phyloP scores from a whole-genome alignment of 331 rosid species.

The Telfairia occidentalis region DNA sequence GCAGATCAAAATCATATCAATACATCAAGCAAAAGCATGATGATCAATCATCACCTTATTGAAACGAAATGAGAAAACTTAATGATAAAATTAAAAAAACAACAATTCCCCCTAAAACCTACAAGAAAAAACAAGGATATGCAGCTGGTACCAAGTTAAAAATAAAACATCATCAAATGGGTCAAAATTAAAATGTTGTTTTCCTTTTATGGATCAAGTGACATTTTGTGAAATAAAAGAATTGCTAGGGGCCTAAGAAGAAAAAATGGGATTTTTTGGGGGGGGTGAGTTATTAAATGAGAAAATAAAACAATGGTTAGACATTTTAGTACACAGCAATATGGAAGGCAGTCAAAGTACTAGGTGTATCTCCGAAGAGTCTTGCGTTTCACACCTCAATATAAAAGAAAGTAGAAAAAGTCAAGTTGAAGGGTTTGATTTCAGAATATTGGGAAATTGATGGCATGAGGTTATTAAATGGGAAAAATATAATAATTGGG shows the following conservation, averaged over 20 bases:
- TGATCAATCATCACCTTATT: slow-evolving; percentile 44
- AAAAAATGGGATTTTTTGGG: background rate
- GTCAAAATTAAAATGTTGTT: background rate
- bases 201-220: background rate
- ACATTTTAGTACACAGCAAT: slow-evolving; percentile 21
- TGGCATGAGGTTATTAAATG: too few species aligned
- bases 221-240: slow-evolving; percentile 1
- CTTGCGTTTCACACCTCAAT: slow-evolving; percentile 52
- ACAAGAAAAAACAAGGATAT: background rate
- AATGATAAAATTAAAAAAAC: background rate
- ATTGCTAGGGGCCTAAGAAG: slow-evolving; percentile 2
- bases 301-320: slow-evolving; percentile 2
- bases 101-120: background rate
- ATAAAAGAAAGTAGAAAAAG: slow-evolving; percentile 17
- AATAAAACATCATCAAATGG: slow-evolving; percentile 1
- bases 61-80: slow-evolving; percentile 4
- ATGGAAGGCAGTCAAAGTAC: slow-evolving; percentile 51
- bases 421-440: slow-evolving; percentile 33
- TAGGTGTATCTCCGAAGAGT: slow-evolving; percentile 34
- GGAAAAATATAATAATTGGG: too few species aligned
- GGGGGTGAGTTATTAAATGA: background rate
- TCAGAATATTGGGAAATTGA: background rate
- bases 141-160: background rate
- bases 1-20: too few species aligned
- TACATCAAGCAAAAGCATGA: too few species aligned